Conservation (phyloP, 768 basidiomycete species). For the Nevesoporus exiguus region DNA sequence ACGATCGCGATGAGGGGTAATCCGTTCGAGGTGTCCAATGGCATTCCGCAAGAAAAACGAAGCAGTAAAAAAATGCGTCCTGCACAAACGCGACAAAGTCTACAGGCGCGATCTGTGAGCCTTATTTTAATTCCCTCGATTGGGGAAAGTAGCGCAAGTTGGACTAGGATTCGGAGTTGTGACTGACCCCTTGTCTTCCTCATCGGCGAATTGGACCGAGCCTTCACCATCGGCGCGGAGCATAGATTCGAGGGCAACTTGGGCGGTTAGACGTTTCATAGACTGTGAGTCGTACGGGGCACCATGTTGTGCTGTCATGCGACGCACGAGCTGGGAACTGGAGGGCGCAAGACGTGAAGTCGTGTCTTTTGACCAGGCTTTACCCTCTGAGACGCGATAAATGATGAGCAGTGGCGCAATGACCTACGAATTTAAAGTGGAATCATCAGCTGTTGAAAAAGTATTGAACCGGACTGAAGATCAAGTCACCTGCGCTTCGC, state of each 20-base stretch:
- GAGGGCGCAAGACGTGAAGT: constrained; percentile 7
- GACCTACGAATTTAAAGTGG: constrained; percentile 29
- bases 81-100: neutral
- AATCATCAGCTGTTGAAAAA: neutral
- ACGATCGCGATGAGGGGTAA: neutral
- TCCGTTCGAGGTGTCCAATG: neutral
- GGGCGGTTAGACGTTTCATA: constrained; percentile 6
- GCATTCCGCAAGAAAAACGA: neutral
- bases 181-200: neutral
- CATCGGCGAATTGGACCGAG: constrained; percentile 5
- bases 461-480: neutral
- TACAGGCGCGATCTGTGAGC: neutral
- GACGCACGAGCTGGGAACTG: constrained; percentile 10
- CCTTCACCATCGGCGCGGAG: neutral
- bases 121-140: neutral
- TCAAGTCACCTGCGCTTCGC: constrained; percentile 26
- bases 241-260: constrained; percentile 13
- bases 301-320: constrained; percentile 1
- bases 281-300: neutral
- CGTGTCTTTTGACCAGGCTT: constrained; percentile 36
- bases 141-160: no score
- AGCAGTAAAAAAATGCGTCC: neutral
- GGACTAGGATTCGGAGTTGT: no score
- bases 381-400: constrained; percentile 43
- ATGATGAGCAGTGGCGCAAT: constrained; percentile 48